phyloP scores from a whole-genome alignment of 768 basidiomycete species.

The Hygrocybe punicea region DNA sequence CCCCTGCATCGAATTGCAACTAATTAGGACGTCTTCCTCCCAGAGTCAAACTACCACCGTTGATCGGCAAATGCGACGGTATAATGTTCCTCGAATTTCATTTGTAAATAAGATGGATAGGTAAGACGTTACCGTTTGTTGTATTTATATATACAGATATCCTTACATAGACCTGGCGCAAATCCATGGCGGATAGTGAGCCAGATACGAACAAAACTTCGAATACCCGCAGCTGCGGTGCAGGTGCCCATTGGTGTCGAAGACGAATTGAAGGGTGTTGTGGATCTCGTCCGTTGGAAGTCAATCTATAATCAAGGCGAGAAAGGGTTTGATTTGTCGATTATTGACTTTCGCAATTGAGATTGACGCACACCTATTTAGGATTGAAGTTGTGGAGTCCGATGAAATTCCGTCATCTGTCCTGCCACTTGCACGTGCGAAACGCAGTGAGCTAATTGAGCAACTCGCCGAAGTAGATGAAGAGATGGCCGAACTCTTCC shows the following conservation, averaged over 20 bases:
- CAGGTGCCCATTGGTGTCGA: slow-evolving; percentile 94
- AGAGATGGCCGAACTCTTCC: slow-evolving; percentile 83
- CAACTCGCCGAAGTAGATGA: slow-evolving; percentile 97
- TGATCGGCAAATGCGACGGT: slow-evolving; percentile 97
- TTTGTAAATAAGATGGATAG: slow-evolving; percentile 99
- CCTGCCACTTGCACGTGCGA: slow-evolving; percentile 69
- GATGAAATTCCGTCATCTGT: slow-evolving; percentile 84
- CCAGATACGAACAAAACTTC: slow-evolving; percentile 88
- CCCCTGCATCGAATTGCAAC: not conserved
- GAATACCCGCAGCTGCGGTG: slow-evolving; percentile 89
- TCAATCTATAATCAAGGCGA: slow-evolving; percentile 90
- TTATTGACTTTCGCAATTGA: not conserved
- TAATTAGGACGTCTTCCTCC: not conserved
- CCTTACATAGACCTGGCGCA: slow-evolving; percentile 71
- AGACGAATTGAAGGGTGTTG: slow-evolving; percentile 82
- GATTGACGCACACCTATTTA: slow-evolving; percentile 28
- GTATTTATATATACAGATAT: slow-evolving; percentile 1
- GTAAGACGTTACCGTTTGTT: slow-evolving; percentile 31
- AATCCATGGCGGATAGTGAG: slow-evolving; percentile 94
- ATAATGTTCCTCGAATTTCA: slow-evolving; percentile 91
- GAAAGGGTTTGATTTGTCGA: slow-evolving; percentile 77
- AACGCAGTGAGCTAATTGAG: slow-evolving; percentile 89
- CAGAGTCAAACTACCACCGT: slow-evolving; percentile 99
- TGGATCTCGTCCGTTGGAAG: slow-evolving; percentile 93
- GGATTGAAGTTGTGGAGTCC: slow-evolving; percentile 71